Evolutionary conservation across 2,329 filamentous ascomycete species (phyloP), one percentile per base, ranked within the genome.

Genomic region (Dothistroma pini): DNA sequence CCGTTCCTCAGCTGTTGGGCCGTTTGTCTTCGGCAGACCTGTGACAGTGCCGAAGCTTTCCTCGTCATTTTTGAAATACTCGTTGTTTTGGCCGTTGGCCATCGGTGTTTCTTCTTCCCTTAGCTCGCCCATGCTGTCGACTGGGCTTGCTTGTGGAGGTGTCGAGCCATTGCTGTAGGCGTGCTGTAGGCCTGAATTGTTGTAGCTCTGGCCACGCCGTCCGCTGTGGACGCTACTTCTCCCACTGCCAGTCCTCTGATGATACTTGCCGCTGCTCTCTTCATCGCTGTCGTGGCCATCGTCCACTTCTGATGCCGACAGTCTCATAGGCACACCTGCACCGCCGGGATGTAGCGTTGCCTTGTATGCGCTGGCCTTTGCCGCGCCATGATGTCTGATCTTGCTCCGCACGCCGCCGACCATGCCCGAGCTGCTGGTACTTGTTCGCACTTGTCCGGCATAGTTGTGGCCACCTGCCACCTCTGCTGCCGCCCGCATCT

Each of bases 271-370:
- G 62, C 80, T 81, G 67, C 74, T 78, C 66, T 91, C 89, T 50
- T 91, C 88, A 56, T 91, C 90, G 72, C 88, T 91, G 69, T 93
- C 91, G 48, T 66, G 64, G 66, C 88, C 92, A 67, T 90, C 91
- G 70, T 96, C 92, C 14, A 97, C 90, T 75, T 99, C 95, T 55
- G 90, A 96, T n/a, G 95, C 93, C 74, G 91, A 96, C 64, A 99
- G 81, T 49, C 95, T 88, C 76, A 97, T 86, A 1, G 95, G 95
- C 44, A 97, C 93, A 58, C 91, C 92, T 47, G 88, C 89, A 62
- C 91, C 89, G 59, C 84, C 80, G n/a, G 51, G 51, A 58, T 88
- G 77, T 62, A 93, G 93, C 60, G 88, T 89, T 2, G 90, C 88
- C 10, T 87, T 87, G 74, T 96, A 96, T 44, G 90, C 88, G 9